Base-by-base conservation (phyloP, 1,284 basidiomycete species). In the Heterobasidion annosum region DNA sequence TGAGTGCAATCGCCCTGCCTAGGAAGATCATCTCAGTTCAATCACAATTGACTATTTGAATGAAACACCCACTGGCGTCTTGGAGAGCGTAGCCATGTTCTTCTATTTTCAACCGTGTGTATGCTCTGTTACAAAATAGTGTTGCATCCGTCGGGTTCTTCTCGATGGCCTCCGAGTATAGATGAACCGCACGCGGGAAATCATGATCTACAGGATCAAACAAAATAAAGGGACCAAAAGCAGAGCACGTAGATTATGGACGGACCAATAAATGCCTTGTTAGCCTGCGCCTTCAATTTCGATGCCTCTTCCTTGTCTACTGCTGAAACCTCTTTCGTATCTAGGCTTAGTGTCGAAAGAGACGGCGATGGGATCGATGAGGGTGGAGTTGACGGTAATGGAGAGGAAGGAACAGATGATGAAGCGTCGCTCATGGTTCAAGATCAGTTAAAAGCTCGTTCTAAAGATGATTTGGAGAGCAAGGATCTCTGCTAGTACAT, bases 1-100 rank as follows among this genome's bases (percentile, higher is more conserved):
- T 93, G 59, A 98, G 73, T 60, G 88, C 77, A 57, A 99, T 90
- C 7, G 96, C 97, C 65, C 85, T 88, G 57, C 79, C 90, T 93
- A 61, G 13, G 52, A 42, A 50, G 13, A 45, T 34, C 3, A 4
- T 25, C 51, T 59, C 51, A 56, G 56, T n/a, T 34, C 47, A 47
- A 37, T 42, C 5, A 54, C 48, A 48, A 18, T 37, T 2, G 34
- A 10, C 25, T 25, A 34, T 45, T 48, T 43, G 51, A 53, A 32
- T n/a, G 32, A 16, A 34, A 57, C 19, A 75, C 85, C 66, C 62
- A 90, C 89, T 78, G 46, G 88, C 81, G 70, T 93, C 91, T 35
- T 72, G 72, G 44, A 93, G 76, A 16, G 88, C 91, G 65, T 91
- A 89, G 6, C 91, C 91, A 64, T 87, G 84, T 68, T 93, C 91